Evolutionary conservation across 108 stramenopile species (phyloP).

Genomic region (Parmales sp.): DNA sequence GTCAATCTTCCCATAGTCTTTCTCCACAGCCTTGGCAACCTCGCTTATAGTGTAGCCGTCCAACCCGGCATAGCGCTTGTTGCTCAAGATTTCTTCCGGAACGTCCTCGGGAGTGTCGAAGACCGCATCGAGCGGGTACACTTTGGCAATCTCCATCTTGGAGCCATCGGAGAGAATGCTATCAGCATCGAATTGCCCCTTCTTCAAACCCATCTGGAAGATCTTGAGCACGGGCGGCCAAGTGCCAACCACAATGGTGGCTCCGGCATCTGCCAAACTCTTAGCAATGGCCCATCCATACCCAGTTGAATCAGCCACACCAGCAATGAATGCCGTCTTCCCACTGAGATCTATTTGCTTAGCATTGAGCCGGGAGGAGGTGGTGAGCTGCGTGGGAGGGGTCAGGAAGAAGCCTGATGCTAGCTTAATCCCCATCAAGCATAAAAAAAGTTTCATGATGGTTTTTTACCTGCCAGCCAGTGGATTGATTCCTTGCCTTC

Average conservation of each 20-base stretch:
- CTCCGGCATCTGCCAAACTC: slow-evolving; percentile 86
- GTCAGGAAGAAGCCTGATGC: too few relatives aligned
- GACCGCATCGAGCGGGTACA: slow-evolving; percentile 94
- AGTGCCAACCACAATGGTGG: slow-evolving; percentile 91
- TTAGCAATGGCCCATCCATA: slow-evolving; percentile 97
- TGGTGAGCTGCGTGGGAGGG: too few relatives aligned
- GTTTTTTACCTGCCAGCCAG: too few relatives aligned
- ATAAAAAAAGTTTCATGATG: too few relatives aligned
- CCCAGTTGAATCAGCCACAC: slow-evolving; percentile 92
- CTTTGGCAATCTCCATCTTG: slow-evolving; percentile 78
- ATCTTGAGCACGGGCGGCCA: slow-evolving; percentile 97
- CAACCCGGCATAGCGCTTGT: slow-evolving; percentile 90
- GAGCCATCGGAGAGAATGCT: slow-evolving; percentile 66
- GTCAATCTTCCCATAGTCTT: slow-evolving; percentile 95
- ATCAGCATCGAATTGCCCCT: slow-evolving; percentile 80
- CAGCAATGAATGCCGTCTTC: slow-evolving; percentile 92
- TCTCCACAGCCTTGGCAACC: slow-evolving; percentile 80
- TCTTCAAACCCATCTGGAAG: slow-evolving; percentile 75
- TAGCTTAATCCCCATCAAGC: too few relatives aligned
- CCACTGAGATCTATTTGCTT: too few relatives aligned
- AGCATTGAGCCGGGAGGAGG: too few relatives aligned
- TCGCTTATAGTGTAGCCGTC: slow-evolving; percentile 89
- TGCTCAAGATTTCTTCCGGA: slow-evolving; percentile 81
- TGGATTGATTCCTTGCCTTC: too few relatives aligned
- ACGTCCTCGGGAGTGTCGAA: slow-evolving; percentile 87